phyloP scores from a whole-genome alignment of 2,329 filamentous ascomycete genomes.

The Apiospora hydei region DNA sequence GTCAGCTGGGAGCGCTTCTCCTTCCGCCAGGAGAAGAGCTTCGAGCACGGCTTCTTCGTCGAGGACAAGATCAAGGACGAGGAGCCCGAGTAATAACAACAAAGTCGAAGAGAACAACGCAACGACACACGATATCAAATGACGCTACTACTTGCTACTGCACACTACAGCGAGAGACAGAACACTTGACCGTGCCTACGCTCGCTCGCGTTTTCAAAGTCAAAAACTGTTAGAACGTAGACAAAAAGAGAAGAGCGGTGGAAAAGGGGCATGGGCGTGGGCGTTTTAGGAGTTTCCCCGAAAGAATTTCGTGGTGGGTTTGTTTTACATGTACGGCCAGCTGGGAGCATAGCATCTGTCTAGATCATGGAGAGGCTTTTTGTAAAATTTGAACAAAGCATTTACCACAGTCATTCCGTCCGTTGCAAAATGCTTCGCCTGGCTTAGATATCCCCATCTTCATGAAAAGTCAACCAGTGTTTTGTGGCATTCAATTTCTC shows the following conservation, averaged over 20 bases:
- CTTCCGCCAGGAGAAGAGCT: slow-evolving; percentile 35
- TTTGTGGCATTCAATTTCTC: too few species aligned
- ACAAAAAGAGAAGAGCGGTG: neutral
- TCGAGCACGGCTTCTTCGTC: slow-evolving; percentile 35
- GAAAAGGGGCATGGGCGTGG: neutral
- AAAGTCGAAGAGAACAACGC: neutral
- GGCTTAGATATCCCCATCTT: too few species aligned
- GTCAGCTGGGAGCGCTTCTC: slow-evolving; percentile 37
- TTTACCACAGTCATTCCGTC: neutral
- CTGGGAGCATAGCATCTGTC: neutral
- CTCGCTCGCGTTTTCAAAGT: neutral
- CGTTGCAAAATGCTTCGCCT: neutral
- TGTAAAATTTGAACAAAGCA: neutral
- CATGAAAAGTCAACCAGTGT: neutral
- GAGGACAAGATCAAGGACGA: slow-evolving; percentile 29
- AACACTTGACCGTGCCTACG: neutral
- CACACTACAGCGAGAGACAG: neutral
- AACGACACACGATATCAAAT: neutral
- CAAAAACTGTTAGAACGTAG: neutral
- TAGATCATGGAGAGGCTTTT: neutral
- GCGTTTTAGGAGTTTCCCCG: neutral
- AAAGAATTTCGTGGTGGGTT: neutral
- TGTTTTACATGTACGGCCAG: neutral
- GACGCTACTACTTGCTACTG: neutral
- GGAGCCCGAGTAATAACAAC: slow-evolving; percentile 16